Conservation (phyloP, 805 yeast genomes). For the Schwanniomyces yamadae region DNA sequence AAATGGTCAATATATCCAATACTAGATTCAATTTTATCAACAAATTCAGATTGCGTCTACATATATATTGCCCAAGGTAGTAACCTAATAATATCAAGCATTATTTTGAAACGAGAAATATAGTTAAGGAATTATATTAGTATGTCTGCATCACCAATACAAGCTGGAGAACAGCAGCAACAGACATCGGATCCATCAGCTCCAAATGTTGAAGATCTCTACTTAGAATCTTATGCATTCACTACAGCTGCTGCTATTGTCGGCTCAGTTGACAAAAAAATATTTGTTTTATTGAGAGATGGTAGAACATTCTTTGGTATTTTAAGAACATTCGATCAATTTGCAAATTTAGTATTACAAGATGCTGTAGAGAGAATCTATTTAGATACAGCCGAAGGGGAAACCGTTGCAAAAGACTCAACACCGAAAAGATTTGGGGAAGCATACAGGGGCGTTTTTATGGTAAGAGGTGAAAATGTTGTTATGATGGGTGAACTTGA, state of each 20-base stretch:
- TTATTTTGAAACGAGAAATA: background rate
- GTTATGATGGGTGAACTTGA: conserved; percentile 93
- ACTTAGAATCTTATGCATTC: conserved; percentile 76
- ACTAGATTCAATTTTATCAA: no score
- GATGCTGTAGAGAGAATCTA: conserved; percentile 86
- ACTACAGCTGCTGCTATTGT: conserved; percentile 90
- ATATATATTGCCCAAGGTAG: no score
- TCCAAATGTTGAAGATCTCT: conserved; percentile 52
- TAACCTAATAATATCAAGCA: no score
- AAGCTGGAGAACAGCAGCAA: conserved; percentile 9
- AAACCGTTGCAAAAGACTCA: conserved; percentile 2
- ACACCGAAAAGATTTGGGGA: conserved; percentile 64
- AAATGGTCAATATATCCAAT: no score
- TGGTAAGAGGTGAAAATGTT: conserved; percentile 95
- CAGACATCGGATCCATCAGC: conserved; percentile 15
- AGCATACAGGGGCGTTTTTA: conserved; percentile 70
- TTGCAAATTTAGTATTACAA: conserved; percentile 88
- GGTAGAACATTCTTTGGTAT: conserved; percentile 88
- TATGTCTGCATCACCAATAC: conserved; percentile 9
- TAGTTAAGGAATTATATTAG: no score
- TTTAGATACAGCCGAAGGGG: conserved; percentile 40
- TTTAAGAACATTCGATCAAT: conserved; percentile 92
- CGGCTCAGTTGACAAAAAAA: conserved; percentile 79
- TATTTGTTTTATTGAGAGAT: conserved; percentile 83
- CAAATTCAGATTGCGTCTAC: no score